A percentile compares a stretch with the other conserved stretches of the same genome.
Evolutionary conservation across 495 filamentous ascomycete species (phyloP).

Genomic region (Trichoderma gamsii): DNA sequence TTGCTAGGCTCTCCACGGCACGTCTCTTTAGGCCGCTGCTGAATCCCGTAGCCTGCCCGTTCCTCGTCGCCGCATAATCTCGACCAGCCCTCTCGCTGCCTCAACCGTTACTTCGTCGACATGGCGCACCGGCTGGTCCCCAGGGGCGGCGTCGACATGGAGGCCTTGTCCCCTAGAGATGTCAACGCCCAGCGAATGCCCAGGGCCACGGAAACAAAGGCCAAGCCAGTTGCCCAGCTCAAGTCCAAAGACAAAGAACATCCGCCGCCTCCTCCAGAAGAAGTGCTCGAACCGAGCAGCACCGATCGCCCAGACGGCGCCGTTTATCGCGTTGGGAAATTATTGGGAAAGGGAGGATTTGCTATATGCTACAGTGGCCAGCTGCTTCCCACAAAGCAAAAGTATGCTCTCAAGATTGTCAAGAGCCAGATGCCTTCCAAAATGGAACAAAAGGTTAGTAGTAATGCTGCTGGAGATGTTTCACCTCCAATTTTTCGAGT

Average conservation of each 20-base stretch:
- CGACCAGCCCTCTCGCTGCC: neutral
- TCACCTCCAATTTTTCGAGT: neutral
- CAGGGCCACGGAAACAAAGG: constrained; percentile 46
- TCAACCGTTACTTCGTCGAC: neutral
- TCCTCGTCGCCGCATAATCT: neutral
- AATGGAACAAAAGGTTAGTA: constrained; percentile 75
- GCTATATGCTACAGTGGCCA: constrained; percentile 83
- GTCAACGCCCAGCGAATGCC: constrained; percentile 52
- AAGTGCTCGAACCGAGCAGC: constrained; percentile 66
- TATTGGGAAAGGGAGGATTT: constrained; percentile 90
- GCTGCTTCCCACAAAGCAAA: constrained; percentile 54
- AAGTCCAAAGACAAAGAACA: constrained; percentile 63
- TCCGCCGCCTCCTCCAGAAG: constrained; percentile 67
- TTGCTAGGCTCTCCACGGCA: constrained; percentile 1
- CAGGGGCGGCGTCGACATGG: constrained; percentile 48
- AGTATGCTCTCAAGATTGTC: constrained; percentile 85
- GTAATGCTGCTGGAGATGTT: neutral
- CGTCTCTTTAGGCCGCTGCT: constrained; percentile 3
- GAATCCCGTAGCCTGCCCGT: neutral
- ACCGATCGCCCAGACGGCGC: constrained; percentile 59
- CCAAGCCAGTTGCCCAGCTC: constrained; percentile 48
- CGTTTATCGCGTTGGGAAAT: constrained; percentile 73
- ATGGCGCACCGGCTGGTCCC: constrained; percentile 25
- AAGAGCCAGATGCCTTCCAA: constrained; percentile 79
- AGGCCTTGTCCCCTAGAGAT: constrained; percentile 66